Base-by-base conservation (phyloP, 192 early-diverging fungal species). In the Linnemannia schmuckeri region DNA sequence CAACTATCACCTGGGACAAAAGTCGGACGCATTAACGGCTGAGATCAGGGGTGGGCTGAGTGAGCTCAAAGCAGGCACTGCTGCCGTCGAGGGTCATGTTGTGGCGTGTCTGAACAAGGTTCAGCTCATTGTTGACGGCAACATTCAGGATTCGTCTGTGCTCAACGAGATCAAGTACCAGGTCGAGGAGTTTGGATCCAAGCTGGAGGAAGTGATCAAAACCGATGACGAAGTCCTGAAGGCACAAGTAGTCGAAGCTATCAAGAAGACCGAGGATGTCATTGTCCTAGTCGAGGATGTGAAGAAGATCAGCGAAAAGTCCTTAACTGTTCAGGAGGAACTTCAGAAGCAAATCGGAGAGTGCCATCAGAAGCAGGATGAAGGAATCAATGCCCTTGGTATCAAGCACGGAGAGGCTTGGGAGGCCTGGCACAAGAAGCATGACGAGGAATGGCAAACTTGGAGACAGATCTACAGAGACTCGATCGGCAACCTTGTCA, bases 101-200 rank as follows among this genome's bases (percentile, higher is more conserved):
- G 44, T 20, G 7, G 44, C n/a, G 33, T 76, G 68, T 41, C 69
- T 77, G 41, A 30, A 35, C n/a, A 70, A 77, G 22, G 70, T 82
- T 0, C 20, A 72, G 49, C 71, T 57, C 30, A 42, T 82, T 37
- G 47, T 73, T 1, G 22, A 42, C 4, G 82, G 76, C 2, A 74
- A 72, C 27, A 68, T 66, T 40, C 44, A 83, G 24, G 82, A 83
- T 22, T 78, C 76, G 6, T 42, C 71, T 5, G 46, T 70, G 18
- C 24, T 83, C 10, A 20, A 42, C 13, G n/a, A 27, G 22, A 47
- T 75, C 46, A 74, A 70, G 44, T 27, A n/a, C 20, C 49, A 74
- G 17, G 7, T 77, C 12, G 68, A 52, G 0, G 46, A 22, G 37
- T 41, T 76, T 8, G 40, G n/a, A 12, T 27, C 54, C 17, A 27